phyloP scores from a whole-genome alignment of 1,139 yeast species.

The Magnusiomyces sp. region DNA sequence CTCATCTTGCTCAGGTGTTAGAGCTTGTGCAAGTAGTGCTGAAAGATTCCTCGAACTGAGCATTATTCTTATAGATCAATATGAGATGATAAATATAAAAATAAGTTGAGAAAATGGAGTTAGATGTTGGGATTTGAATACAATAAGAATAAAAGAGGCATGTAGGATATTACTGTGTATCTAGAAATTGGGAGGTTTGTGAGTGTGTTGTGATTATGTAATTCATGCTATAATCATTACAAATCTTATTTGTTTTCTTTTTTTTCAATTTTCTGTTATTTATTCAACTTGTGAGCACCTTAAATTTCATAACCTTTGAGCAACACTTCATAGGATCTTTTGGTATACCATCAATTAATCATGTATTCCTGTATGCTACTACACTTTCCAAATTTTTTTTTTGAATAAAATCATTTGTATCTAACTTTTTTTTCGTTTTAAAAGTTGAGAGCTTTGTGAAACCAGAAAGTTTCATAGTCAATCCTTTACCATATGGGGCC shows the following conservation, averaged over 20 bases:
- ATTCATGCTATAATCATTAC: background rate
- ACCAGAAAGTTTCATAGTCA: background rate
- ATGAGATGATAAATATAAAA: background rate
- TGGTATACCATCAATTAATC: background rate
- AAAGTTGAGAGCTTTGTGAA: conserved; percentile 7
- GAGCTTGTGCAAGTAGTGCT: conserved; percentile 23
- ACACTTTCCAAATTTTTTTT: background rate
- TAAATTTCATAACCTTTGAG: too few species aligned
- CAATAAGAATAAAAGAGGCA: too few species aligned
- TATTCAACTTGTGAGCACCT: background rate
- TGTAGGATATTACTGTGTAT: too few species aligned
- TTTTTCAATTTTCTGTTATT: background rate
- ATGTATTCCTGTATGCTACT: conserved; percentile 9
- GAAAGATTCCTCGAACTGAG: conserved; percentile 23
- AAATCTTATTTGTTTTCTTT: background rate
- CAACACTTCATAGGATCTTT: too few species aligned
- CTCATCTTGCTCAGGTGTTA: conserved; percentile 11
- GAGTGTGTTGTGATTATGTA: too few species aligned
- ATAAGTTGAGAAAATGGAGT: conserved; percentile 18
- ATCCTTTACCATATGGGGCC: conserved; percentile 10
- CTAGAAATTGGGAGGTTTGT: too few species aligned
- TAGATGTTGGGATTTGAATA: background rate
- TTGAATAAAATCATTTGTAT: background rate
- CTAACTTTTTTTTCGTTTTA: conserved; percentile 1
- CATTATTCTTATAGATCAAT: too few species aligned